These are phyloP conservation scores for Brassica balearica DNA, from an alignment of 441 rosid genomes.

Conservation along the genomic window DNA sequence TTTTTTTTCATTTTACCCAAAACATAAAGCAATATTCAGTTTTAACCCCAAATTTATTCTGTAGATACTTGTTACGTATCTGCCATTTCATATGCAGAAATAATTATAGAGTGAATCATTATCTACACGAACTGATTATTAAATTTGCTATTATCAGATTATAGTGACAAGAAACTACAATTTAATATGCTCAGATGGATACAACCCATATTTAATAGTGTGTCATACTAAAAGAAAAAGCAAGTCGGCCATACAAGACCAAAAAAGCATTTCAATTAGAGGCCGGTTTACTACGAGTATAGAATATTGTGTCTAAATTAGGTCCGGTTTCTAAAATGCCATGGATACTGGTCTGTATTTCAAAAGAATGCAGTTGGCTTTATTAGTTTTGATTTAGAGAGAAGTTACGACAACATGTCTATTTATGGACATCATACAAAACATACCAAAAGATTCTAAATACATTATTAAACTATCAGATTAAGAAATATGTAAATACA, in stretches of 20 bases:
- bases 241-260: too few relatives aligned
- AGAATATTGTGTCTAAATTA: too few relatives aligned
- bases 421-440: neutral
- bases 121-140: neutral
- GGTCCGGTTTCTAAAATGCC: too few relatives aligned
- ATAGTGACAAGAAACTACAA: neutral
- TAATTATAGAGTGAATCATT: neutral
- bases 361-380: too few relatives aligned
- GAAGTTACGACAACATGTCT: neutral
- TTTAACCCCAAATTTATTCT: conserved; percentile 20
- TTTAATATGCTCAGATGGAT: neutral
- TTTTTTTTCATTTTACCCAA: neutral
- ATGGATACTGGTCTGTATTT: too few relatives aligned
- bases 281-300: too few relatives aligned
- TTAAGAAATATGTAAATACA: neutral
- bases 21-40: neutral
- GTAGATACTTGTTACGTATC: neutral
- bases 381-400: too few relatives aligned
- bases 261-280: too few relatives aligned
- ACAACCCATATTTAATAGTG: neutral
- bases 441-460: neutral
- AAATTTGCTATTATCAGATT: neutral
- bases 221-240: too few relatives aligned
- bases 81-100: neutral
- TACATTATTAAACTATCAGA: neutral